A percentile compares a stretch with the other conserved stretches of the same genome.
phyloP scores from a whole-genome alignment of 768 basidiomycete species.

The Lactarius trivialis region DNA sequence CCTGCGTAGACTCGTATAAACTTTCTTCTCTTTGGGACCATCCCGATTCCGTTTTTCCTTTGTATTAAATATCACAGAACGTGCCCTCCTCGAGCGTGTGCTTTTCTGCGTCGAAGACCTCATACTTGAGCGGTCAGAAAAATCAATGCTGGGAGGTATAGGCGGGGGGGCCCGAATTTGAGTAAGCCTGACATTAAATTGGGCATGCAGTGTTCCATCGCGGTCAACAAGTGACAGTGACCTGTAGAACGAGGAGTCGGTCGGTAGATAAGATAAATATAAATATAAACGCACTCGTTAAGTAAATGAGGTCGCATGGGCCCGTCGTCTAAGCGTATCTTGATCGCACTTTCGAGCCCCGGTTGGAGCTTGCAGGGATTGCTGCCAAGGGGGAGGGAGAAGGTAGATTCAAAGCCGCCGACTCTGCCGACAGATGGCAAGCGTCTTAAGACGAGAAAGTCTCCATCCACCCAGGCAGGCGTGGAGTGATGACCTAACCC shows the following conservation, averaged over 20 bases:
- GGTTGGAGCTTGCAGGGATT: not conserved
- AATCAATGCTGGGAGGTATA: not conserved
- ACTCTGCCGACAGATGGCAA: not conserved
- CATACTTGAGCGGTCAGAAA: not conserved
- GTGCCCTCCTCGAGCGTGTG: not conserved
- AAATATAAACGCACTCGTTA: constrained; percentile 34
- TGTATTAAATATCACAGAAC: not conserved
- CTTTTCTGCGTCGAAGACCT: not conserved
- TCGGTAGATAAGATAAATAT: not conserved
- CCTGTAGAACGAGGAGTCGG: constrained; percentile 18
- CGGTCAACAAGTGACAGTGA: constrained; percentile 21
- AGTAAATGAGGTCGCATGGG: constrained; percentile 12
- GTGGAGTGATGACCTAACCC: constrained; percentile 49
- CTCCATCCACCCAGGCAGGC: constrained; percentile 51
- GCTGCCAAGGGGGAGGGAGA: not conserved
- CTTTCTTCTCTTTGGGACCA: not conserved
- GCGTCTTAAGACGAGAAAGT: constrained; percentile 37
- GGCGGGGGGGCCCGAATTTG: not conserved
- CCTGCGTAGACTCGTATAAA: not conserved
- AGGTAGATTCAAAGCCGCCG: not conserved
- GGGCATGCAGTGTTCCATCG: constrained; percentile 24
- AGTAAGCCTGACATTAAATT: constrained; percentile 1
- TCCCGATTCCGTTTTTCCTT: not conserved
- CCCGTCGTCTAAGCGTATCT: constrained; percentile 2
- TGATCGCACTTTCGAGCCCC: constrained; percentile 2